Evolutionary conservation across 2,329 filamentous ascomycete species (phyloP).

Genomic region (Dothidotthia symphoricarpi): DNA sequence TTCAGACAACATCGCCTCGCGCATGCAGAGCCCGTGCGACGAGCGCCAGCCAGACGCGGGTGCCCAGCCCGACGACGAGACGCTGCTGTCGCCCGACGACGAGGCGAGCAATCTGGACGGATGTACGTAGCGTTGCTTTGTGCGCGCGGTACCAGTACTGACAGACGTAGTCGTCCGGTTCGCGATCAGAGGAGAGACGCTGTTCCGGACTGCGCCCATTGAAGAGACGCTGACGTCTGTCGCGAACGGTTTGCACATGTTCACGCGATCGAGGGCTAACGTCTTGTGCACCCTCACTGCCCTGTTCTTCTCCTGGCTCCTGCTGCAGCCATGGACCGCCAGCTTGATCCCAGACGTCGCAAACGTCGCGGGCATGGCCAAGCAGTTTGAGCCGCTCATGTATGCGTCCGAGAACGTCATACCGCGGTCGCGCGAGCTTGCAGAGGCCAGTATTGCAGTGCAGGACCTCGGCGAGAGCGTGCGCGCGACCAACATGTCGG

Average conservation of each 20-base stretch:
- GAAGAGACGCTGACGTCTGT: conserved; percentile 68
- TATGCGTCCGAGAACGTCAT: conserved; percentile 91
- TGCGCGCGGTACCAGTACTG: conserved; percentile 16
- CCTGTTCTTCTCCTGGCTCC: conserved; percentile 62
- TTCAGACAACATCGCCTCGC: conserved; percentile 35
- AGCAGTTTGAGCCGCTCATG: conserved; percentile 89
- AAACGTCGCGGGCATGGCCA: conserved; percentile 84
- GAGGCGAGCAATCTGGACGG: conserved; percentile 31
- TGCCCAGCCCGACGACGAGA: conserved; percentile 23
- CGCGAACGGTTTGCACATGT: conserved; percentile 57
- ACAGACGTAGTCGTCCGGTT: conserved; percentile 73
- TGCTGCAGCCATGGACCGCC: conserved; percentile 64
- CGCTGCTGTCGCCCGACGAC: conserved; percentile 30
- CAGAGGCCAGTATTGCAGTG: conserved; percentile 88
- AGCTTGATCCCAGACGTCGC: conserved; percentile 78
- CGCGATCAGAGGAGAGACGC: conserved; percentile 80
- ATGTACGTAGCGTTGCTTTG: conserved; percentile 29
- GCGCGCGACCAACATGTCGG: conserved; percentile 85
- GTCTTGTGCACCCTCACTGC: conserved; percentile 62
- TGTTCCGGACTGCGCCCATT: conserved; percentile 81
- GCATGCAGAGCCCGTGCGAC: conserved; percentile 34
- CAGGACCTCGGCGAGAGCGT: conserved; percentile 94
- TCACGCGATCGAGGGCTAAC: conserved; percentile 69
- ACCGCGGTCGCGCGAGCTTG: conserved; percentile 79
- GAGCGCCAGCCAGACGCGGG: conserved; percentile 21